phyloP scores from a whole-genome alignment of 2,329 filamentous ascomycete species.

The Colletotrichum sp. region DNA sequence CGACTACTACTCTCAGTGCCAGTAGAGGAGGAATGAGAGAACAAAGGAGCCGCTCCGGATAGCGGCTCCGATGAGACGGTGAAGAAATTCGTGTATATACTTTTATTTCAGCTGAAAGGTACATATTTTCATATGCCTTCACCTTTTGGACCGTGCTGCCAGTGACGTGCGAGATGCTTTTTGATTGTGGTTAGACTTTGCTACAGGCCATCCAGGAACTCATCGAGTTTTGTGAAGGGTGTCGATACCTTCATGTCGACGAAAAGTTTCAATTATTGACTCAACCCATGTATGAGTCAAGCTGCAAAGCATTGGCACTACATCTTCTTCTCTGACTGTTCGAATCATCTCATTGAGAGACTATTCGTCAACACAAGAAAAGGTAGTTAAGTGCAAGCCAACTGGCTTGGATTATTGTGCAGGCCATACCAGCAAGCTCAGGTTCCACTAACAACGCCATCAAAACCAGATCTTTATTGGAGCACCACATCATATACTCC shows the following conservation, averaged over 20 bases:
- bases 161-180: not conserved
- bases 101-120: not conserved
- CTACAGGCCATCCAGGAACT: not conserved
- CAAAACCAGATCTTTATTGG: not conserved
- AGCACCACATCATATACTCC: not conserved
- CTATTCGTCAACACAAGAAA: not conserved
- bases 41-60: not conserved
- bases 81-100: slow-evolving; percentile 13
- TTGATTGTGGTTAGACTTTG: not conserved
- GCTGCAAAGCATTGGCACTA: not conserved
- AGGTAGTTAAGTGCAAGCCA: not conserved
- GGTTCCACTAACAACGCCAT: not conserved
- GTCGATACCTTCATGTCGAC: not conserved
- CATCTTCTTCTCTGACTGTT: not conserved
- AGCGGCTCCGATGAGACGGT: not conserved
- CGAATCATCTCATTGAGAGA: not conserved
- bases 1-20: slow-evolving; percentile 46
- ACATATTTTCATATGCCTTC: not conserved
- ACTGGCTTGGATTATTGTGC: not conserved
- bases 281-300: not conserved
- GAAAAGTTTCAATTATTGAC: not conserved
- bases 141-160: not conserved
- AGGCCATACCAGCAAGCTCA: not conserved
- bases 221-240: not conserved
- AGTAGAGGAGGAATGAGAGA: slow-evolving; percentile 25